Evolutionary conservation across 306 rosid genomes (phyloP), one percentile per base, ranked within the genome.

Genomic region (Vicia sativa): DNA sequence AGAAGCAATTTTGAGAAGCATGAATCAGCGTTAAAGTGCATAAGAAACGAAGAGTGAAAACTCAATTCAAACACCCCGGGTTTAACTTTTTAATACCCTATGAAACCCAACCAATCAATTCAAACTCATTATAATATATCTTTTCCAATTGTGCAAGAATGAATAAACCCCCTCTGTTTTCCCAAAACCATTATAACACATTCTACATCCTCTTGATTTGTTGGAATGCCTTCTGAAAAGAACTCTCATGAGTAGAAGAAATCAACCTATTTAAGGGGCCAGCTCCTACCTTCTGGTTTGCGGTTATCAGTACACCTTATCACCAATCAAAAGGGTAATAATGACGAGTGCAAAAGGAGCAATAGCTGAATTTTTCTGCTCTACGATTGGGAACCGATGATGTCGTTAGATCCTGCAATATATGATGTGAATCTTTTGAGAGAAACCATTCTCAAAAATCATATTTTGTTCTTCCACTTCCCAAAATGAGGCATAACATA

Each of bases 381-480:
- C 50, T 46, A 14, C 7, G 44, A 70, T 19, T 11, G 42, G 65
- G 49, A 60, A 50, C 3, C 21, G 4, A 55, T 56, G 48, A 59
- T 42, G 18, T 8, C 35, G 18, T 11, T 54, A 9, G 35, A 49
- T 25, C 52, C 50, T 14, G 15, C 16, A 25, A 19, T 9, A 63
- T 48, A 50, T 43, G 49, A 29, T 21, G 16, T 58, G 62, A 74
- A 41, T 9, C 34, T 6, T 43, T n/a, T 23, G 10, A 43, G 28
- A 29, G 14, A 68, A 48, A 72, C 5, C 23, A 23, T 63, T 12
- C 45, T 64, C 85, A 90, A 76, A 90, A 93, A 72, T 93, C 97
- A 57, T 93, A 86, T 77, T 93, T 93, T 2, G 96, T 88, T 75
- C 98, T 82, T 21, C 95, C 97, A 79, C 97, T 93, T 52, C 72